phyloP scores from a whole-genome alignment of 169 alveolate species.

The Plasmodium chabaudi region DNA sequence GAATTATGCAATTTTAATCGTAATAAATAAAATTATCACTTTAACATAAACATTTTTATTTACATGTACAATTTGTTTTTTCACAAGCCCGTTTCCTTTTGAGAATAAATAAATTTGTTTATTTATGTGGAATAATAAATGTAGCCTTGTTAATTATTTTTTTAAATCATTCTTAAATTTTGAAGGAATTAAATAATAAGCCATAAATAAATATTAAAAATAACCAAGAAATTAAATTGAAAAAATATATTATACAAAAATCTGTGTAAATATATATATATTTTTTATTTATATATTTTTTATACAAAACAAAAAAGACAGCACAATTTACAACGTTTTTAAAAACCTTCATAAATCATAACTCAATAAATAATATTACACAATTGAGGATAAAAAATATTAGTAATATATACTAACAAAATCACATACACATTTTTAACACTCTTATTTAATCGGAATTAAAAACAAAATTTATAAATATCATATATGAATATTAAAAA shows the following conservation, averaged over 20 bases:
- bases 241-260: slow-evolving; percentile 6
- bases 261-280: no score
- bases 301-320: slow-evolving; percentile 23
- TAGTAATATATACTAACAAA: not conserved
- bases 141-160: no score
- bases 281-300: not conserved
- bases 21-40: not conserved
- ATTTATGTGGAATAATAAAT: no score
- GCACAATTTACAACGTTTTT: slow-evolving; percentile 37
- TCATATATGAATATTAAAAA: slow-evolving; percentile 12
- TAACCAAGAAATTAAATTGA: not conserved
- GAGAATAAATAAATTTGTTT: no score
- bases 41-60: not conserved
- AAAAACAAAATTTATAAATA: not conserved
- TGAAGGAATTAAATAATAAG: no score
- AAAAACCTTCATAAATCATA: slow-evolving; percentile 2
- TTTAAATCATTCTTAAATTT: no score
- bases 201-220: not conserved
- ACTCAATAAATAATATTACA: not conserved
- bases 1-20: not conserved
- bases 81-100: no score
- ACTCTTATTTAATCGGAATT: no score
- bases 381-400: not conserved
- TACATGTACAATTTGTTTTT: not conserved
- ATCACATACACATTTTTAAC: not conserved